Base-by-base conservation (phyloP, 2,329 filamentous ascomycete genomes). In the Fusarium continuum region DNA sequence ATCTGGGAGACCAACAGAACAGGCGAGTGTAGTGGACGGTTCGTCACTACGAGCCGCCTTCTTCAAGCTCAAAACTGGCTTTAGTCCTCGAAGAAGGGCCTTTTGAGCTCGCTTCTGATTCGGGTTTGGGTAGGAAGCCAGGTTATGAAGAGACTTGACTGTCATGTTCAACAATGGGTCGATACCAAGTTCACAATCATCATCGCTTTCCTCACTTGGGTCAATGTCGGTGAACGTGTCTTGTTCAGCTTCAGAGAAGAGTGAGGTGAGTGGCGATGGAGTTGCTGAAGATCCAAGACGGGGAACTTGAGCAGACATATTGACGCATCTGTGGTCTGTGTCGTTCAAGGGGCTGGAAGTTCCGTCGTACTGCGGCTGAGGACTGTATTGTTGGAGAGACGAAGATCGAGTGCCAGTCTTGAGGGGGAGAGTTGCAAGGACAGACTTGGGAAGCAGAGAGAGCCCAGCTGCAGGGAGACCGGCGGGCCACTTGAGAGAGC, bases 61-160 rank as follows among this genome's bases (percentile, higher is more conserved):
- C 48, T 60, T 56, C 41, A 62, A 44, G n/a, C 60, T 41, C 11
- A 66, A 43, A 17, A 58, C 67, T 20, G 67, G 53, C 63, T 69
- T 75, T 32, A 67, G 56, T 41, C 73, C 72, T 14, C 73, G 71
- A 48, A 74, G 71, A 55, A 85, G 78, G 16, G 77, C 74, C 63
- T 76, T 80, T 72, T 81, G 82, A 55, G 84, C 84, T 35, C 73
- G 75, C 71, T 81, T 80, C 70, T 85, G 84, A 69, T 77, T 80
- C 8, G 83, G 83, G 62, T 86, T 86, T 5, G 80, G 76, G 63
- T 85, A 86, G 2, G 83, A 85, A 14, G 83, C 83, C 63, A 86
- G 70, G 63, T 82, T 85, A 32, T 80, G 79, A 19, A 85, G 75
- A 25, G 78, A 80, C 65, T 84, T 83, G 67, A 81, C 77, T 11